These are phyloP conservation scores for Arthrobotrys iridis DNA, from an alignment of 2,329 filamentous ascomycete species.

Conservation along the genomic window DNA sequence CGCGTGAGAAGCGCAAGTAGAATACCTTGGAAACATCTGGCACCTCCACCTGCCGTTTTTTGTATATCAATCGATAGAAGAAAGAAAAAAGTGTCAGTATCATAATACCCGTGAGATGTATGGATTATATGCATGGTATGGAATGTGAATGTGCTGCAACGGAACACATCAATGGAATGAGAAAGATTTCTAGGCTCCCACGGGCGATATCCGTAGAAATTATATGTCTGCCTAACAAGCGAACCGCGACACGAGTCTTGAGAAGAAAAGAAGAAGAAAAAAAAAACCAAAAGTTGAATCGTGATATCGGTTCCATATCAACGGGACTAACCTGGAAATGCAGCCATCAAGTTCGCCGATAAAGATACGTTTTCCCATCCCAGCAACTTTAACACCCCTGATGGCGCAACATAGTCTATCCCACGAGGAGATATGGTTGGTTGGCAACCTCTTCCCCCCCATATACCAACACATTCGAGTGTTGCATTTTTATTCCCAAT, in stretches of 20 bases:
- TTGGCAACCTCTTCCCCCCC: background rate
- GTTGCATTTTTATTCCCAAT: conserved; percentile 11
- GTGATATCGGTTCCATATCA: conserved; percentile 9
- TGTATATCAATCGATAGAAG: background rate
- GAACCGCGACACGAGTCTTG: too few species aligned
- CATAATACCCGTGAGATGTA: background rate
- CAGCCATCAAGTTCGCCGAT: conserved; percentile 85
- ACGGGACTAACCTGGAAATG: conserved; percentile 73
- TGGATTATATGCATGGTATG: background rate
- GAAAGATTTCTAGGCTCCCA: background rate
- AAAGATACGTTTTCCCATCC: conserved; percentile 75
- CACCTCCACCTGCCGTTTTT: conserved; percentile 71
- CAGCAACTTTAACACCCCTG: conserved; percentile 79
- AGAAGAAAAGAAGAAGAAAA: background rate
- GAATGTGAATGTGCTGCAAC: background rate
- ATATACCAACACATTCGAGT: background rate
- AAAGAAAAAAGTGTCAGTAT: background rate
- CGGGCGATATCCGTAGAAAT: conserved; percentile 5
- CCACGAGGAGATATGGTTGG: conserved; percentile 69
- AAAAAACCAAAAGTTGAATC: background rate
- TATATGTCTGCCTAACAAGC: conserved; percentile 15
- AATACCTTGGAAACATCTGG: conserved; percentile 81
- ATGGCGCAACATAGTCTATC: conserved; percentile 94
- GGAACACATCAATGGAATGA: background rate
- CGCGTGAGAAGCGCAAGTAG: conserved; percentile 79